Percentiles rank a stretch among this genome's conserved stretches.
These are phyloP conservation scores for Penicillium silybi DNA, from an alignment of 495 filamentous ascomycete genomes.

Conservation along the genomic window DNA sequence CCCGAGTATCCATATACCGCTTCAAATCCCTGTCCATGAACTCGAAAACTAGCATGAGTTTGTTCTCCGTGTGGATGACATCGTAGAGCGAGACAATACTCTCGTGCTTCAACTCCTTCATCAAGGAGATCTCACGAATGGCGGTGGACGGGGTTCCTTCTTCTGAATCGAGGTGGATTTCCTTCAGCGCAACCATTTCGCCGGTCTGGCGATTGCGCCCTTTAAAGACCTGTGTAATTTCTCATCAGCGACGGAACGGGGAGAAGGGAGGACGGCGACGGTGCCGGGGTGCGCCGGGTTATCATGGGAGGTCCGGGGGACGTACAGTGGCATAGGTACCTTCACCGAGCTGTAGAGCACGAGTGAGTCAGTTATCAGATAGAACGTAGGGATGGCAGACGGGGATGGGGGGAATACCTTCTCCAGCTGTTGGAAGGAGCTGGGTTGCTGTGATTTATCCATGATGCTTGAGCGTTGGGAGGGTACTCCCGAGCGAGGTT, in stretches of 20 bases:
- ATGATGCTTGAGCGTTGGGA: constrained; percentile 43
- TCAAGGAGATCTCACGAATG: constrained; percentile 96
- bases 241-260: constrained; percentile 16
- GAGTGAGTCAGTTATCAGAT: constrained; percentile 13
- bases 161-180: constrained; percentile 98
- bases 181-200: constrained; percentile 94
- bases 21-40: constrained; percentile 99
- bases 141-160: constrained; percentile 98
- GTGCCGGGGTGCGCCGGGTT: not conserved
- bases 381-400: not conserved
- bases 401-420: constrained; percentile 47
- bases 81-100: constrained; percentile 97
- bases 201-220: constrained; percentile 93
- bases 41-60: constrained; percentile 98
- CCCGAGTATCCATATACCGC: constrained; percentile 94
- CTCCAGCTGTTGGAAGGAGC: constrained; percentile 97
- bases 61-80: constrained; percentile 99
- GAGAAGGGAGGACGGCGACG: not conserved
- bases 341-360: constrained; percentile 68
- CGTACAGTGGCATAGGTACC: constrained; percentile 97
- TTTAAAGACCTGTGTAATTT: constrained; percentile 79
- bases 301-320: constrained; percentile 17
- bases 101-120: constrained; percentile 98
- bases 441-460: constrained; percentile 87
- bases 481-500: constrained; percentile 13